Conservation (phyloP, 345 rosid genomes). For the Brassica rapa region DNA sequence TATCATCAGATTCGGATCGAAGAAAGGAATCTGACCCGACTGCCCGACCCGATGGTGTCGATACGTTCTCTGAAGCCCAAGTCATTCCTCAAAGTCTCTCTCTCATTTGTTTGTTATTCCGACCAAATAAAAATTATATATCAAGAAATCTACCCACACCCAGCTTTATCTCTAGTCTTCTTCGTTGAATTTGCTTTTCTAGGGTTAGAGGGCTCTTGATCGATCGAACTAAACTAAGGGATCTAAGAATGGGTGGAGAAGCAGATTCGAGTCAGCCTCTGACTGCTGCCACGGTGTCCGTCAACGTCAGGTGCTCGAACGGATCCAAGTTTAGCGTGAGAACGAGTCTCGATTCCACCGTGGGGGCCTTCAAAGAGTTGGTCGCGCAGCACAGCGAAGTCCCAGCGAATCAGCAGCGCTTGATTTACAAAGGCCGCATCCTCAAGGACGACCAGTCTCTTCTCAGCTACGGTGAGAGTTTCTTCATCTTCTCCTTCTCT, state of each 20-base stretch:
- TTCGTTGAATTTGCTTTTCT: conserved; percentile 2
- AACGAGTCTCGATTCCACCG: conserved; percentile 56
- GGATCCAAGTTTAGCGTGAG: conserved; percentile 59
- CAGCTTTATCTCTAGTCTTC: neutral
- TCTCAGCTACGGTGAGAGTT: conserved; percentile 59
- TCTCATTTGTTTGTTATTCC: conserved; percentile 17
- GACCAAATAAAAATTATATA: conserved; percentile 9
- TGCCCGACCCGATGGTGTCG: neutral
- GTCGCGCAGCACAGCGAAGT: conserved; percentile 63
- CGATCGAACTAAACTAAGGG: conserved; percentile 4
- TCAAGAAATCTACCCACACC: conserved; percentile 24
- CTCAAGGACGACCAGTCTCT: conserved; percentile 78
- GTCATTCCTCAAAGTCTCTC: conserved; percentile 10
- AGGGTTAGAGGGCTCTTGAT: conserved; percentile 23
- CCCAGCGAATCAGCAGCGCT: conserved; percentile 76
- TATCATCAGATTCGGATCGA: neutral
- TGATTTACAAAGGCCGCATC: conserved; percentile 88
- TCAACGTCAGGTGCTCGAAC: conserved; percentile 65
- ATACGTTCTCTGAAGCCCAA: neutral
- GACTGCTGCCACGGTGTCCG: conserved; percentile 45
- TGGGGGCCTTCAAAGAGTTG: conserved; percentile 56
- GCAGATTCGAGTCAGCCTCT: conserved; percentile 66
- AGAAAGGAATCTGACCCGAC: neutral
- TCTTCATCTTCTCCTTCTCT: neutral
- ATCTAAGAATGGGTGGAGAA: conserved; percentile 48